Evolutionary conservation across 306 rosid genomes (phyloP).

Genomic region (Myrica gale): DNA sequence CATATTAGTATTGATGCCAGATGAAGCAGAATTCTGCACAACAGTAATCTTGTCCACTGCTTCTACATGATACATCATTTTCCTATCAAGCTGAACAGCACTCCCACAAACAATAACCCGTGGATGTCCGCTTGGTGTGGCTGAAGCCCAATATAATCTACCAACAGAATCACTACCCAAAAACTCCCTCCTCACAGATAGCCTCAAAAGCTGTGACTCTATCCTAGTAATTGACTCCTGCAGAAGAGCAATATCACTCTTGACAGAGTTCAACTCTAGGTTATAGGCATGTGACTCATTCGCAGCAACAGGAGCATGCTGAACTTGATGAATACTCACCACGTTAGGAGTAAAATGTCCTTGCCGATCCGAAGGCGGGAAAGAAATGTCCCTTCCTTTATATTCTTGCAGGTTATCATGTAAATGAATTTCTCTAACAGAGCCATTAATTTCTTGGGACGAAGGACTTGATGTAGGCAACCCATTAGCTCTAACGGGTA

Average conservation of each 20-base stretch:
- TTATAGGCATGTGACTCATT: slow-evolving; percentile 60
- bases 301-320: slow-evolving; percentile 27
- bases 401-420: slow-evolving; percentile 45
- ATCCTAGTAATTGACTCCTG: slow-evolving; percentile 58
- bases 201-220: slow-evolving; percentile 63
- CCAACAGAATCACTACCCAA: slow-evolving; percentile 78
- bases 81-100: slow-evolving; percentile 37
- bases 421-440: slow-evolving; percentile 38
- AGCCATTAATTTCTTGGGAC: slow-evolving; percentile 54
- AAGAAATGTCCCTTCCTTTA: slow-evolving; percentile 43
- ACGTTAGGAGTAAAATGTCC: slow-evolving; percentile 41
- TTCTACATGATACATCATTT: slow-evolving; percentile 31
- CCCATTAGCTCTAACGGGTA: slow-evolving; percentile 34
- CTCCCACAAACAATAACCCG: slow-evolving; percentile 67
- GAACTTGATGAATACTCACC: slow-evolving; percentile 38
- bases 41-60: slow-evolving; percentile 32
- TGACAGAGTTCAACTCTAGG: slow-evolving; percentile 65
- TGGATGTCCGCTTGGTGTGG: slow-evolving; percentile 46
- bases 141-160: slow-evolving; percentile 76
- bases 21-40: slow-evolving; percentile 35
- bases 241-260: slow-evolving; percentile 51
- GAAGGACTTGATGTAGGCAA: slow-evolving; percentile 41
- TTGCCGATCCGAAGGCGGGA: slow-evolving; percentile 41
- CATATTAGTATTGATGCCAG: slow-evolving; percentile 32
- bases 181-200: slow-evolving; percentile 75